Evolutionary conservation across 495 filamentous ascomycete species (phyloP), one percentile per base, ranked within the genome.

Genomic region (Penicillium manginii): DNA sequence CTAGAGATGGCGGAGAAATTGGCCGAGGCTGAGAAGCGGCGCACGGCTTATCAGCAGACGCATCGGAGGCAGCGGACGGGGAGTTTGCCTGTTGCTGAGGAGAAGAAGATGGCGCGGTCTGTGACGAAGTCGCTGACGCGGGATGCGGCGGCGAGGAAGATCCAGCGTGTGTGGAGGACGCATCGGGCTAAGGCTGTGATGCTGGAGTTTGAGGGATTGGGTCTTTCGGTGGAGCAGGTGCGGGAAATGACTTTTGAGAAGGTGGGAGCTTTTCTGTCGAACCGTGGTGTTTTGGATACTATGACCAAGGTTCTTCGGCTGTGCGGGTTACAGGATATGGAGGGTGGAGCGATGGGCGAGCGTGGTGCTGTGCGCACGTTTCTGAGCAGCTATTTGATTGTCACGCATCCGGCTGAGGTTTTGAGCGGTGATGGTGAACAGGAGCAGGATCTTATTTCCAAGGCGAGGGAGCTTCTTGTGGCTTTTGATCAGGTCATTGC

Each of bases 381-480:
- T 66, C 77, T 98, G 43, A 96, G 91, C 70, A 91, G 91, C 40
- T 98, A 91, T 74, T 79, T 98, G 18, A 96, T 98, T 53, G 83
- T 96, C 12, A 93, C 92, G 1, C 94, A 98, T 75, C 92, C 96
- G 1, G 80, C 86, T n/a, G 87, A 96, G 62, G 92, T 97, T 47
- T 75, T 98, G 48, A 94, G 88, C 73, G 91, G 91, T 55, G 87
- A 92, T 60, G 89, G 89, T 14, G 86, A 86, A 63, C 88, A 90
- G 74, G 93, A 96, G 75, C 88, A 96, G 77, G 93, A 96, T 70
- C 78, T 98, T 56, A 91, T 96, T 52, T 80, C 81, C 35, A 97
- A 97, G 72, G 91, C 93, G 2, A 85, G 88, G 59, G 93, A 96
- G 68, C 80, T 98, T 18, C 79, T 98, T 4, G 83, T 87, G 17